A percentile compares a stretch with the other conserved stretches of the same genome.
These are phyloP conservation scores for Pythium brachiatum DNA, from an alignment of 352 stramenopile genomes.

Conservation along the genomic window DNA sequence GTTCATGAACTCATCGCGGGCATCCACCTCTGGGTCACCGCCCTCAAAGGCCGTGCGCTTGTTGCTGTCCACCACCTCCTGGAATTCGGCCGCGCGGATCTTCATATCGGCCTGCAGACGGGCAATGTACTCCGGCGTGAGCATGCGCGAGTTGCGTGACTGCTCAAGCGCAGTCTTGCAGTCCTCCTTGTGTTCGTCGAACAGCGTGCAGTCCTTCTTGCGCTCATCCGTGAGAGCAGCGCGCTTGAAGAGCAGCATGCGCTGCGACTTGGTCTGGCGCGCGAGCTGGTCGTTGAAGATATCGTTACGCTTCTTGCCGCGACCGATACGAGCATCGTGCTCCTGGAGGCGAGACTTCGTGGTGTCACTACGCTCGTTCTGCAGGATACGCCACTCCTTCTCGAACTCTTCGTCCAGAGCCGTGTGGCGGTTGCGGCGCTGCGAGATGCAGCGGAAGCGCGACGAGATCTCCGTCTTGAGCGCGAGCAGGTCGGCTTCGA, in stretches of 20 bases:
- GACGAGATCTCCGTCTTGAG: slow-evolving; percentile 82
- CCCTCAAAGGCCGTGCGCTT: slow-evolving; percentile 79
- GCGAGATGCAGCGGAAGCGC: slow-evolving; percentile 63
- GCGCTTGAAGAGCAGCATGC: slow-evolving; percentile 87
- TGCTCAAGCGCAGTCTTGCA: slow-evolving; percentile 75
- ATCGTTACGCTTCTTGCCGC: slow-evolving; percentile 83
- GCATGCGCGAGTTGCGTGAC: slow-evolving; percentile 59
- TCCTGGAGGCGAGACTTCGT: slow-evolving; percentile 67
- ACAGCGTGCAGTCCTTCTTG: slow-evolving; percentile 75
- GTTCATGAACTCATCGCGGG: slow-evolving; percentile 89
- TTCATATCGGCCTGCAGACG: slow-evolving; percentile 86
- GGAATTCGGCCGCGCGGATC: slow-evolving; percentile 69
- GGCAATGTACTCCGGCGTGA: slow-evolving; percentile 84
- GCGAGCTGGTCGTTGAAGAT: slow-evolving; percentile 78
- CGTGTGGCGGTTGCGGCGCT: slow-evolving; percentile 71
- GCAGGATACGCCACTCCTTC: slow-evolving; percentile 79
- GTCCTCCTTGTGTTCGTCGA: slow-evolving; percentile 84
- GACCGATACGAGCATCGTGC: slow-evolving; percentile 62
- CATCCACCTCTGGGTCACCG: slow-evolving; percentile 65
- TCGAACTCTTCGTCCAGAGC: slow-evolving; percentile 82
- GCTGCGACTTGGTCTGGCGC: slow-evolving; percentile 79
- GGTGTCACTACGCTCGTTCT: slow-evolving; percentile 55
- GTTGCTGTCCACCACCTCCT: slow-evolving; percentile 81
- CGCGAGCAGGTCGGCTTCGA: slow-evolving; percentile 69
- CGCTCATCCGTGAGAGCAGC: slow-evolving; percentile 81